Percentiles rank a stretch among this genome's conserved stretches.
phyloP scores from a whole-genome alignment of 192 early-diverging fungal species.

The Chytriomyces sp. region DNA sequence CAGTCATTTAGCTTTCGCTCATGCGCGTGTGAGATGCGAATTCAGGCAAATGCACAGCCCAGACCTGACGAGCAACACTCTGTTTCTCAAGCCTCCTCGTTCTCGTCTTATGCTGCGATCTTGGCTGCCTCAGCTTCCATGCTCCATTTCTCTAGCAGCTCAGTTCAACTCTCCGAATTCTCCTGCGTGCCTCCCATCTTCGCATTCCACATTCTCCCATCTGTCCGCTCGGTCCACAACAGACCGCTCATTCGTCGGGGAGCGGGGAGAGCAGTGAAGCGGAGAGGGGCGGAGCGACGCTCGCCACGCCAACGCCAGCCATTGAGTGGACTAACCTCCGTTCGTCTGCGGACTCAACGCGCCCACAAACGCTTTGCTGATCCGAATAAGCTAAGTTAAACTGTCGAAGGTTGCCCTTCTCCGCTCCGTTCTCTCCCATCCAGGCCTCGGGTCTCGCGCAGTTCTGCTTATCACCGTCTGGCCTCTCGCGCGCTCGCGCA shows the following conservation, averaged over 20 bases:
- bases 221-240: not conserved
- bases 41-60: not conserved
- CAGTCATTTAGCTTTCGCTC: not conserved
- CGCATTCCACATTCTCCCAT: not conserved
- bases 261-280: not conserved
- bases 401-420: too few relatives aligned
- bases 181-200: not conserved
- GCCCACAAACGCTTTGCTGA: constrained; percentile 1
- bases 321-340: not conserved
- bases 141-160: not conserved
- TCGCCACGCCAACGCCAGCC: not conserved
- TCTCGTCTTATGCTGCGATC: not conserved
- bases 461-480: too few relatives aligned
- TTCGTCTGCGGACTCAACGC: not conserved
- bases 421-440: too few relatives aligned
- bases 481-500: too few relatives aligned
- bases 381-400: too few relatives aligned
- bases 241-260: not conserved
- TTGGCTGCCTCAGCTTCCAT: not conserved
- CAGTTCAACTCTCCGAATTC: not conserved
- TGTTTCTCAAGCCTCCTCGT: not conserved
- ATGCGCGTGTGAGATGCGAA: not conserved
- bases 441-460: too few relatives aligned
- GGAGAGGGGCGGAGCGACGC: not conserved
- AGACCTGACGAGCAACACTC: not conserved